phyloP scores from a whole-genome alignment of 345 rosid genomes.

The Moricandia moricandioides region DNA sequence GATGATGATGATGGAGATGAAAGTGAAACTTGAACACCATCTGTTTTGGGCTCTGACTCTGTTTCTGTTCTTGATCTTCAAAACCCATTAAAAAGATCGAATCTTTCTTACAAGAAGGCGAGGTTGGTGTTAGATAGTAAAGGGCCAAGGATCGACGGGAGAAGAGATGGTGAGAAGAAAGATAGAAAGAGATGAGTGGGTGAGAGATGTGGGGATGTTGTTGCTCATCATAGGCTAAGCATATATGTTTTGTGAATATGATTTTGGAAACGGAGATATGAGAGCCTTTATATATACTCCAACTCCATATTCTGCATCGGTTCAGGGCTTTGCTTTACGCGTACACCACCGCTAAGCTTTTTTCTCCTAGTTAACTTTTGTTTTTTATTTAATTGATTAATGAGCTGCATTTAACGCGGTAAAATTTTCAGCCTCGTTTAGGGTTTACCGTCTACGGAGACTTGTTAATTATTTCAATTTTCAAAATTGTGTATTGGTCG shows the following conservation, averaged over 20 bases:
- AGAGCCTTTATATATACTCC: neutral
- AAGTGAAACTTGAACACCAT: slow-evolving; percentile 52
- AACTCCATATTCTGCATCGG: neutral
- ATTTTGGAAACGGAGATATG: neutral
- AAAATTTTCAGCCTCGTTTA: neutral
- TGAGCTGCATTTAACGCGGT: slow-evolving; percentile 30
- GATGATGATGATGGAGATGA: slow-evolving; percentile 47
- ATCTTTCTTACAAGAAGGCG: slow-evolving; percentile 19
- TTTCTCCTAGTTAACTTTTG: neutral
- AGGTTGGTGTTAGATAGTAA: slow-evolving; percentile 43
- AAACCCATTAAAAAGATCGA: slow-evolving; percentile 36
- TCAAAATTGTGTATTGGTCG: too few species aligned
- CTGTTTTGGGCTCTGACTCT: slow-evolving; percentile 20
- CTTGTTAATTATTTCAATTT: too few species aligned
- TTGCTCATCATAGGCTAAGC: slow-evolving; percentile 68
- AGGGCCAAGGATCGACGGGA: slow-evolving; percentile 85
- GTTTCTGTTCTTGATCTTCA: slow-evolving; percentile 39
- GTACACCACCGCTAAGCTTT: slow-evolving; percentile 12
- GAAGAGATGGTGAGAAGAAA: slow-evolving; percentile 74
- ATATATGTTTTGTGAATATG: neutral
- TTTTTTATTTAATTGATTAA: neutral
- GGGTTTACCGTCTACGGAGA: neutral
- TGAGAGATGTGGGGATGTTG: slow-evolving; percentile 72
- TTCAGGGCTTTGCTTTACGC: slow-evolving; percentile 27
- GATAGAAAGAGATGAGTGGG: slow-evolving; percentile 65